Conservation (phyloP, 1,139 yeast species). For the Suhomyces maxii region DNA sequence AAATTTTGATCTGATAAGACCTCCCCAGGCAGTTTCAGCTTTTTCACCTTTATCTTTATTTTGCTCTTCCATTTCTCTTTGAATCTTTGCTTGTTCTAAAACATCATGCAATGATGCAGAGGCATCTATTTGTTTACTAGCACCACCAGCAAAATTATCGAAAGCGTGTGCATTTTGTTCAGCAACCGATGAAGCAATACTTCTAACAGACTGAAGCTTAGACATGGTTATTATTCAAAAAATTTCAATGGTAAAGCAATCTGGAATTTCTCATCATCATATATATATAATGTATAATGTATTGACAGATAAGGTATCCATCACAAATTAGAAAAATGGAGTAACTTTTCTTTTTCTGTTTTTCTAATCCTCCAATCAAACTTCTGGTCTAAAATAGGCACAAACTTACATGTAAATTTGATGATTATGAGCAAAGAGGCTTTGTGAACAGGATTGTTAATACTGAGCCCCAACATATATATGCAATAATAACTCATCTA, state of each 20-base stretch:
- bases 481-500: too few species aligned
- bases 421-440: too few species aligned
- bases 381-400: too few species aligned
- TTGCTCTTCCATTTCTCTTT: constrained; percentile 1
- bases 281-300: too few species aligned
- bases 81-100: constrained; percentile 1
- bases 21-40: not conserved
- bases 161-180: constrained; percentile 1
- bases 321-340: too few species aligned
- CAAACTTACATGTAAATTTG: too few species aligned
- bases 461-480: too few species aligned
- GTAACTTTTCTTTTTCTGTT: too few species aligned
- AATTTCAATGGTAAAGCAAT: not conserved
- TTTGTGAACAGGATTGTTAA: too few species aligned
- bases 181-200: not conserved
- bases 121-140: not conserved
- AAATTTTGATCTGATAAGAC: not conserved
- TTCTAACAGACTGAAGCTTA: constrained; percentile 1
- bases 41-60: not conserved
- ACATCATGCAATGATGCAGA: not conserved
- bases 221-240: not conserved
- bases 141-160: not conserved
- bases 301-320: too few species aligned
- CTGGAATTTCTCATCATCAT: not conserved
- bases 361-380: too few species aligned